A percentile compares a stretch with the other conserved stretches of the same genome.
These are phyloP conservation scores for Myxozyma vanderwaltii DNA, from an alignment of 805 yeast genomes.

Conservation along the genomic window DNA sequence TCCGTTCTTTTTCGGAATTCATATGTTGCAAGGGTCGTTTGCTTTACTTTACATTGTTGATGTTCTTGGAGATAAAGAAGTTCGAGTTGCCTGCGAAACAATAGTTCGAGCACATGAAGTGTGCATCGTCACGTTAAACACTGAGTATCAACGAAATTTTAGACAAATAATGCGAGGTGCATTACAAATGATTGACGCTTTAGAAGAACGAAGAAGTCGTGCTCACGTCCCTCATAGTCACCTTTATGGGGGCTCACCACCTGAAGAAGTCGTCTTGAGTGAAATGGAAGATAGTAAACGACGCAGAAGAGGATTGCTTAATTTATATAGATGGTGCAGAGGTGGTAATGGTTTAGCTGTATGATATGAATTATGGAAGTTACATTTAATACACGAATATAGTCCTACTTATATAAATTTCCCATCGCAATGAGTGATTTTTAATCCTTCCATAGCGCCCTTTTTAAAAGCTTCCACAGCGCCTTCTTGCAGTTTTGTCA, in stretches of 20 bases:
- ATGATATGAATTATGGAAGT: background rate
- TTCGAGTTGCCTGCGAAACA: conserved; percentile 39
- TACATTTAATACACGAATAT: background rate
- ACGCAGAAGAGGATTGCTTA: conserved; percentile 41
- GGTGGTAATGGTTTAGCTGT: conserved; percentile 47
- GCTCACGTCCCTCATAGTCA: conserved; percentile 26
- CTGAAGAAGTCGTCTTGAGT: conserved; percentile 35
- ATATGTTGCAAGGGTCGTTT: conserved; percentile 39
- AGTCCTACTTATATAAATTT: background rate
- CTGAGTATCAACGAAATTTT: conserved; percentile 41
- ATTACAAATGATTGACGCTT: conserved; percentile 35
- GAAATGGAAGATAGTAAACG: conserved; percentile 35
- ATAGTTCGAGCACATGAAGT: conserved; percentile 42
- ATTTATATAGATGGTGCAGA: conserved; percentile 44
- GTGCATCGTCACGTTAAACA: conserved; percentile 40
- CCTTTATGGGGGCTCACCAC: conserved; percentile 28
- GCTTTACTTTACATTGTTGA: conserved; percentile 38
- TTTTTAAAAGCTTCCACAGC: conserved; percentile 36
- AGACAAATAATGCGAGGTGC: conserved; percentile 41
- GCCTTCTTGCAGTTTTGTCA: conserved; percentile 40
- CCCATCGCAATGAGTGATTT: conserved; percentile 8
- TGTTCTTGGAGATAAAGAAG: conserved; percentile 36
- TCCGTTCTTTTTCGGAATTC: conserved; percentile 42
- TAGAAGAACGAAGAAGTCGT: conserved; percentile 24
- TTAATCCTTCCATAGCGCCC: conserved; percentile 41